phyloP scores from a whole-genome alignment of 345 rosid species.

The Theobroma cacao region DNA sequence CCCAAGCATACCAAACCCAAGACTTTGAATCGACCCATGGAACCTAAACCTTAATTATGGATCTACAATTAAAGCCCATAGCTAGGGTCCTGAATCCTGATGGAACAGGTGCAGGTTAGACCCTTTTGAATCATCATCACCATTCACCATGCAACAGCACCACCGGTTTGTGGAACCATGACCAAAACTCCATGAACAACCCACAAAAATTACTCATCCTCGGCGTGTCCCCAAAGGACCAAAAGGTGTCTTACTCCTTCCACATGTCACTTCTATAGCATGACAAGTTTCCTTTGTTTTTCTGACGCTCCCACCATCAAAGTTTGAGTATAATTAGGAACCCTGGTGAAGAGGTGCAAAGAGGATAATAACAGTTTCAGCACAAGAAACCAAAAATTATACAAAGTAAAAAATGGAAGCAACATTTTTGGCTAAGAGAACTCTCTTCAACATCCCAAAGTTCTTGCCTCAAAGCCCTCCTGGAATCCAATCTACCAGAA shows the following conservation, averaged over 20 bases:
- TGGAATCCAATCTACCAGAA: slow-evolving; percentile 12
- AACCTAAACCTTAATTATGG: background rate
- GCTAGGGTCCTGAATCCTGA: background rate
- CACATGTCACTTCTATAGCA: background rate
- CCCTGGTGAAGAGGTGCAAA: background rate
- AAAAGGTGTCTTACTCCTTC: background rate
- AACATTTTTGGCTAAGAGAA: slow-evolving; percentile 23
- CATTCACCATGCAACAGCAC: background rate
- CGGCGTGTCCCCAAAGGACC: background rate
- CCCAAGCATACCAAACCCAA: background rate
- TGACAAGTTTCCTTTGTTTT: background rate
- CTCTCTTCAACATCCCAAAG: slow-evolving; percentile 16
- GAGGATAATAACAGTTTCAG: background rate
- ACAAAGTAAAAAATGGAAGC: slow-evolving; percentile 17
- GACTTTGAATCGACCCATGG: background rate
- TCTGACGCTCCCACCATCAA: background rate
- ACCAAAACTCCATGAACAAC: background rate
- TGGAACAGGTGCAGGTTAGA: background rate
- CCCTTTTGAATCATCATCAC: background rate
- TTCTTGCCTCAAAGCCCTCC: slow-evolving; percentile 2
- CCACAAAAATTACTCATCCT: background rate
- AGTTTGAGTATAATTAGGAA: background rate
- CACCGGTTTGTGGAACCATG: background rate
- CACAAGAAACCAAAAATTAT: background rate
- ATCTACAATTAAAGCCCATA: background rate